Evolutionary conservation across 2,329 filamentous ascomycete species (phyloP), one percentile per base, ranked within the genome.

Genomic region (Rhynchosporium secalis): DNA sequence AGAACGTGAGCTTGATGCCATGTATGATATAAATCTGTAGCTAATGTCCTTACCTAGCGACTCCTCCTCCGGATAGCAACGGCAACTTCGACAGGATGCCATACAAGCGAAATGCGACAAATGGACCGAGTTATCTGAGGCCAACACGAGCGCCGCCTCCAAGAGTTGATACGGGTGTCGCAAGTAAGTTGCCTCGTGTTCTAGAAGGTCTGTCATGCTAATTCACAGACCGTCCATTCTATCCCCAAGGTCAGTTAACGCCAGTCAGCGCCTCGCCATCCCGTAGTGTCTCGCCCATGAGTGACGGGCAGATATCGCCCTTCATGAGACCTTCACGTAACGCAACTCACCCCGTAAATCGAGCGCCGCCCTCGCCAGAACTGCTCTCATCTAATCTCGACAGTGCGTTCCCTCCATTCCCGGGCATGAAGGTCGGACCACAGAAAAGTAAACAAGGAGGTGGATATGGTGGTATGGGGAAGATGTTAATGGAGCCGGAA

Each of bases 241-340:
- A 80, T 64, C 81, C 78, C 45, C 79, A 81, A 56, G 83, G 81
- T 58, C 81, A 88, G 72, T 76, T 88, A 61, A 90, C 87, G 10
- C 87, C 87, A 56, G 78, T 83, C 56, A 90, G 86, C 74, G 81
- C 81, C 61, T 81, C 81, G 28, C 83, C 82, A 56, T 86, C 85
- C 46, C 82, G 80, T 66, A 83, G 82, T 62, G 78, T 83, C 31
- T 91, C 89, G n/a, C 88, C 88, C 7, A 78, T 81, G 60, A 78
- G 76, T 62, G 79, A 80, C 73, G 69, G 79, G 72, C 62, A 76
- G 72, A 70, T 76, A 76, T 73, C 78, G 72, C 74, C 77, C 13
- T 75, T 74, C 58, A 62, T 62, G 38, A 64, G 65, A 63, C 74
- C 70, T 28, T 61, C 72, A 12, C 72, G 76, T 59, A 78, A 74